Evolutionary conservation across 2,329 filamentous ascomycete genomes (phyloP).

Genomic region (Fragosphaeria purpurea): DNA sequence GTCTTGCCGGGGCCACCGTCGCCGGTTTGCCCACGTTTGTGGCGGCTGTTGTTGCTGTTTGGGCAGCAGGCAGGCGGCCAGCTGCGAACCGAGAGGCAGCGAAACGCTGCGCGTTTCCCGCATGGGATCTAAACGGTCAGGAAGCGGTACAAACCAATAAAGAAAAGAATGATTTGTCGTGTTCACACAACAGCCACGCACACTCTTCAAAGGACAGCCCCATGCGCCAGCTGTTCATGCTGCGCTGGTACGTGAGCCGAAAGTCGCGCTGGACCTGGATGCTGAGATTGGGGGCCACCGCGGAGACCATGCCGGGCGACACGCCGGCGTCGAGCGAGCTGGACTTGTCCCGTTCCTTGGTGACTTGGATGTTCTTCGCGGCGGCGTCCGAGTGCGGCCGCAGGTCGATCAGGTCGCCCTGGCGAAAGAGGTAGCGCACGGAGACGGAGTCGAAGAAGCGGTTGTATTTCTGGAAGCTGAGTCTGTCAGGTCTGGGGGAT

Average conservation of each 20-base stretch:
- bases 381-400: conserved; percentile 13
- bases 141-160: no score
- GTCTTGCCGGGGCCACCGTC: background rate
- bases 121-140: background rate
- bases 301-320: conserved; percentile 4
- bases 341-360: conserved; percentile 9
- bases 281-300: conserved; percentile 10
- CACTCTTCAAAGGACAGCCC: conserved; percentile 14
- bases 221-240: conserved; percentile 17
- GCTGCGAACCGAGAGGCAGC: background rate
- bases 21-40: background rate
- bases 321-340: conserved; percentile 11
- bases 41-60: background rate
- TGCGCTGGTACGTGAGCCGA: conserved; percentile 16
- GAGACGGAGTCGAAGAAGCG: conserved; percentile 17
- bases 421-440: conserved; percentile 14
- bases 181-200: background rate
- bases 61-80: conserved; percentile 2
- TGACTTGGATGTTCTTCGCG: conserved; percentile 11
- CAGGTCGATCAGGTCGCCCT: conserved; percentile 13
- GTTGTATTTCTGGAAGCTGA: conserved; percentile 13
- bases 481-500: no score
- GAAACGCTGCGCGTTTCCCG: background rate
- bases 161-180: no score
- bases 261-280: conserved; percentile 16